Evolutionary conservation across 495 filamentous ascomycete genomes (phyloP).

Genomic region (Cenococcum geophilum): DNA sequence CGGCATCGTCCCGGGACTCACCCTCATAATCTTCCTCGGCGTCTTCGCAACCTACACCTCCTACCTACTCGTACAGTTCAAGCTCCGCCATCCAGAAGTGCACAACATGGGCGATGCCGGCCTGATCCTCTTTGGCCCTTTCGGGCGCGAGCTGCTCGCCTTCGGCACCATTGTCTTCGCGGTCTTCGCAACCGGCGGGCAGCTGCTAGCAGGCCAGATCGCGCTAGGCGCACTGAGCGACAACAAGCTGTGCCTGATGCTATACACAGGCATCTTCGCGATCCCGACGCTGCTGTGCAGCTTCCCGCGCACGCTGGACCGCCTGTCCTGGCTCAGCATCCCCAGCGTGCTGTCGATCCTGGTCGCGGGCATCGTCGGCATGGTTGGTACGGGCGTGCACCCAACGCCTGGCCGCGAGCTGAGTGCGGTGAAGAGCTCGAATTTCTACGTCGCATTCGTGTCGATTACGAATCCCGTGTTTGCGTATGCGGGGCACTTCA

Average conservation of each 20-base stretch:
- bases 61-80: conserved; percentile 43
- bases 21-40: conserved; percentile 39
- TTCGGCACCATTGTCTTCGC: conserved; percentile 36
- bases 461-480: conserved; percentile 43
- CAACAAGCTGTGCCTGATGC: conserved; percentile 41
- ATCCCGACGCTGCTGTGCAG: conserved; percentile 39
- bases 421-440: conserved; percentile 24
- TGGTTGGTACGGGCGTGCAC: conserved; percentile 41
- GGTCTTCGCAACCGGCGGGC: conserved; percentile 44
- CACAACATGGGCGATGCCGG: conserved; percentile 38
- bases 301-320: conserved; percentile 33
- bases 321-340: conserved; percentile 30
- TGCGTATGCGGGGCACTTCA: conserved; percentile 43
- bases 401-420: conserved; percentile 28
- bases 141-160: conserved; percentile 34
- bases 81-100: conserved; percentile 42
- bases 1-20: conserved; percentile 50
- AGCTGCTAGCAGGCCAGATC: conserved; percentile 42
- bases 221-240: conserved; percentile 37
- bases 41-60: conserved; percentile 40
- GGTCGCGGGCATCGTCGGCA: conserved; percentile 41
- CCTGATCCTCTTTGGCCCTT: conserved; percentile 34
- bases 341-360: conserved; percentile 37
- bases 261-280: conserved; percentile 43
- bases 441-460: conserved; percentile 40